Percentiles rank a stretch among this genome's conserved stretches.
Evolutionary conservation across 345 rosid genomes (phyloP).

Genomic region (Brassica cretica): DNA sequence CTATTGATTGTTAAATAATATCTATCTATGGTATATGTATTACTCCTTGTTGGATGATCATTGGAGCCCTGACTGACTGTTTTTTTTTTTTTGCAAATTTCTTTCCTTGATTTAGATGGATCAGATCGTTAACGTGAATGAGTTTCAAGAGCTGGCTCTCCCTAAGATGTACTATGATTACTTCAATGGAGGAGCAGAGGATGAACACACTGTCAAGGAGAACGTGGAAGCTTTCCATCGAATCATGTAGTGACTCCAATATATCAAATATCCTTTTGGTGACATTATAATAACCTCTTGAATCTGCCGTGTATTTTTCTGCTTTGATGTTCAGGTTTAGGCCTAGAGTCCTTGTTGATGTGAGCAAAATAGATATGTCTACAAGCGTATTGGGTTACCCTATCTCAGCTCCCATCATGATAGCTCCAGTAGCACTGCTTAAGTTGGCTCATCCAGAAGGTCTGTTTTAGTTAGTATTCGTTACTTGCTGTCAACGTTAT

Average conservation of each 20-base stretch:
- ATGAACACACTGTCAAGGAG: constrained; percentile 63
- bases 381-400: constrained; percentile 51
- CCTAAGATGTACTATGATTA: constrained; percentile 80
- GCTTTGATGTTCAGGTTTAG: constrained; percentile 51
- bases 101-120: too few relatives aligned
- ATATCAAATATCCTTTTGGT: neutral
- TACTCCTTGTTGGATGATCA: too few relatives aligned
- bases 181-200: constrained; percentile 77
- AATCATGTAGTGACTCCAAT: constrained; percentile 46
- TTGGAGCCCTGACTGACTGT: too few relatives aligned
- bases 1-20: too few relatives aligned
- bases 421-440: constrained; percentile 72
- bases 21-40: too few relatives aligned
- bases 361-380: constrained; percentile 56
- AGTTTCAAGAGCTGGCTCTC: constrained; percentile 54
- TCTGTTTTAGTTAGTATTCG: constrained; percentile 14
- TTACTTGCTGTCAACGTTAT: neutral
- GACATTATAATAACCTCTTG: neutral
- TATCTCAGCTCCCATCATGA: constrained; percentile 51
- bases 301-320: neutral
- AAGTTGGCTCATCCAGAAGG: constrained; percentile 77
- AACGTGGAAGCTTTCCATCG: constrained; percentile 66
- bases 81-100: too few relatives aligned
- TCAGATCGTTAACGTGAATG: too few relatives aligned
- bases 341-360: constrained; percentile 73